Evolutionary conservation across 192 early-diverging fungal species (phyloP).

Genomic region (Rhizophagus sp.): DNA sequence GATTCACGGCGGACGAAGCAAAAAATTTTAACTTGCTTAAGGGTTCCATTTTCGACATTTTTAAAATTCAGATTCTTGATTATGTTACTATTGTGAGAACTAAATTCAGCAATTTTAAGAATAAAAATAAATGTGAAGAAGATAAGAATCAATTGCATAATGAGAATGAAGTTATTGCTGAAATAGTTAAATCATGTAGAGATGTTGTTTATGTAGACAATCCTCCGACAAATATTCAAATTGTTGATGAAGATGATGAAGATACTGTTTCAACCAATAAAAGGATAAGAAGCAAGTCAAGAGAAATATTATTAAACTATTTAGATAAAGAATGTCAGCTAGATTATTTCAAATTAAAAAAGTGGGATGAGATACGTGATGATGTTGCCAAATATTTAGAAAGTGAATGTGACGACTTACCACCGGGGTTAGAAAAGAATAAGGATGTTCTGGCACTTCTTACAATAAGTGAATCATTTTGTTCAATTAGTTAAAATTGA

Average conservation of each 20-base stretch:
- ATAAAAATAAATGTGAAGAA: not conserved
- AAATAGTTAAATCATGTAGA: not conserved
- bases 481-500: no score
- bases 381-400: no score
- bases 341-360: no score
- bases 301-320: not conserved
- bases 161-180: not conserved
- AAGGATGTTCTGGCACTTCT: no score
- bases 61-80: not conserved
- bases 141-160: not conserved
- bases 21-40: not conserved
- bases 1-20: not conserved
- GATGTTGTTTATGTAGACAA: slow-evolving; percentile 12
- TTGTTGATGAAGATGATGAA: no score
- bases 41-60: not conserved
- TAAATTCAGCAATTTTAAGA: not conserved
- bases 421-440: no score
- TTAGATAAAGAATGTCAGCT: not conserved
- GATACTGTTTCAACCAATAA: no score
- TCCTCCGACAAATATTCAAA: not conserved
- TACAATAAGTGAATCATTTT: no score
- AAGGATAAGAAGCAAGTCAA: not conserved
- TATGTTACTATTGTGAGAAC: slow-evolving; percentile 7
- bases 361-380: no score
- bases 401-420: no score